Base-by-base conservation (phyloP, 2,329 filamentous ascomycete species). In the Pseudovirgaria hyperparasitica region DNA sequence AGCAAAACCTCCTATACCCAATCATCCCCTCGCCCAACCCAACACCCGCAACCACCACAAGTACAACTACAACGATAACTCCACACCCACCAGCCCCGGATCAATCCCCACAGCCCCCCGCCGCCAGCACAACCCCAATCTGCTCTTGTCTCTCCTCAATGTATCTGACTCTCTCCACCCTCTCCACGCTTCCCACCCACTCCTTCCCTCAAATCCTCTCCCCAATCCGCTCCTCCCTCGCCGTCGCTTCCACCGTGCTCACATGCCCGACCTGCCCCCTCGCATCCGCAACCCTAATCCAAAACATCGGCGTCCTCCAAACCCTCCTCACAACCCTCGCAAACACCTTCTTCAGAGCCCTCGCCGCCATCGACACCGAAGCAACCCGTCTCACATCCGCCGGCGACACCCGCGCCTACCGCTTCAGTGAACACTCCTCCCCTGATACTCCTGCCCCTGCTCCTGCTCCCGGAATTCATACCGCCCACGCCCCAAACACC, bases 141-240 rank as follows among this genome's bases (percentile, higher is more conserved):
- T 57, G 54, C 36, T 43, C 48, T 17, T 58, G 54, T 31, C 44
- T 57, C n/a, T 45, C 41, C 8, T 46, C 40, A 9, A 43, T 54
- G 26, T 57, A 55, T 29, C 41, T 57, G 2, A 47, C 46, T 5
- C 38, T 57, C 23, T 44, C 40, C 16, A 44, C 33, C 22, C 36
- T 59, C 22, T 22, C 34, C 15, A 18, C 20, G 27, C 36, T 44
- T 28, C 14, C 28, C 23, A n/a, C n/a, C n/a, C n/a, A n/a, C n/a
- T n/a, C n/a, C n/a, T 60, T 60, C 31, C 56, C 57, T 1, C 41
- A 40, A 25, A 36, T 46, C 8, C 36, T 58, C 2, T 41, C 43
- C 10, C 38, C 43, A 4, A 38, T 60, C 11, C 46, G 47, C 15
- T 37, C 38, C 28, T 52, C 53, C 9, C 46, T 54, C 35, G 34